Base-by-base conservation (phyloP, 805 yeast species). In the Limtongia smithiae region DNA sequence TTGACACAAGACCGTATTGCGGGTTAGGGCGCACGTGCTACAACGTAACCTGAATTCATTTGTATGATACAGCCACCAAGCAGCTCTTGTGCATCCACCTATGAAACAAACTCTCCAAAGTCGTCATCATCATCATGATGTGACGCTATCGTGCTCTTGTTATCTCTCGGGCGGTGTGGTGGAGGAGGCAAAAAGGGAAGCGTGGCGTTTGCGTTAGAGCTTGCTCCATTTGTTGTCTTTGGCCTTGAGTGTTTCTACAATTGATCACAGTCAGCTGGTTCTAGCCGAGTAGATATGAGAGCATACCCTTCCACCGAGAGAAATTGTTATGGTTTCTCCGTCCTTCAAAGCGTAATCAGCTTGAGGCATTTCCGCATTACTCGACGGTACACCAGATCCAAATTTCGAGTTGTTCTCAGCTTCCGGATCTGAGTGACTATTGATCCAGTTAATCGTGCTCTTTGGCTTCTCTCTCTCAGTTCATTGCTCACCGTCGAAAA, bases 171-270 rank as follows among this genome's bases (percentile, higher is more conserved):
- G 18, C 22, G 7, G 37, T 21, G 34, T 12, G 65, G 64, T 20
- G 68, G 68, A 14, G 68, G 64, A 1, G 61, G 60, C 15, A 61
- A 49, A 31, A 47, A 25, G 3, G 55, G 41, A 31, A 36, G 47
- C 28, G 28, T 25, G 9, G 28, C 28, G 9, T 25, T 25, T 25
- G 9, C 28, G 9, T 25, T 6, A 6, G 9, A 25, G 28, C 28
- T 9, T 9, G 28, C 6, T 9, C 28, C 28, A 25, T 9, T 9
- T 6, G 28, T 25, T 25, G 9, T 6, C 28, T 9, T 17, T 36
- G 12, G 22, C 17, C 27, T 9, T 22, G 21, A 21, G 22, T 8
- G n/a, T 5, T n/a, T 6, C 4, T 6, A 36, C 27, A 5, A 36
- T 11, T 5, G 11, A 36, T 5, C 27, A 36, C 21, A 7, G n/a